These are phyloP conservation scores for Candida sp. DNA, from an alignment of 1,139 yeast genomes.

Conservation along the genomic window DNA sequence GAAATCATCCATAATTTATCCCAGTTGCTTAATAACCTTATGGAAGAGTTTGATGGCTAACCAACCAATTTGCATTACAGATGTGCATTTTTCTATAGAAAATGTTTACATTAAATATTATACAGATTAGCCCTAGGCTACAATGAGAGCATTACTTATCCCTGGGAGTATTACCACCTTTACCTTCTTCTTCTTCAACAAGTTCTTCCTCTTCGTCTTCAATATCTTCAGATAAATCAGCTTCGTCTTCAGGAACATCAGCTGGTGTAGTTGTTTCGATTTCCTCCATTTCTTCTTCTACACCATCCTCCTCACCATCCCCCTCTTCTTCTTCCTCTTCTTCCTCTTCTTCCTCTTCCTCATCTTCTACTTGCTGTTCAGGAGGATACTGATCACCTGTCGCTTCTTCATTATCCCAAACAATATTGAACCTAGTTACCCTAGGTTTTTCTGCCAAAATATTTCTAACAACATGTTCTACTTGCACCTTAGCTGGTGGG, in stretches of 20 bases:
- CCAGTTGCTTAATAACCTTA: conserved; percentile 26
- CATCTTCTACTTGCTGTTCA: conserved; percentile 42
- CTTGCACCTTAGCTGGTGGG: conserved; percentile 92
- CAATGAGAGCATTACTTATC: conserved; percentile 7
- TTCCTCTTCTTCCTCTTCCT: conserved; percentile 52
- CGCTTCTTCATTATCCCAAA: conserved; percentile 79
- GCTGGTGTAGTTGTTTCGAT: conserved; percentile 23
- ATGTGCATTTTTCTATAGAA: neutral
- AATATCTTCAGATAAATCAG: conserved; percentile 30
- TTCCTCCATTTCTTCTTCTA: conserved; percentile 47
- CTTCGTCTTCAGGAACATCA: conserved; percentile 31
- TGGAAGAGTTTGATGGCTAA: conserved; percentile 10
- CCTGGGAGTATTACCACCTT: conserved; percentile 16
- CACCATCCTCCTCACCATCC: conserved; percentile 52
- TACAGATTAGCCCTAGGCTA: neutral
- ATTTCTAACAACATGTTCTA: conserved; percentile 91
- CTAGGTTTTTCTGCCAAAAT: conserved; percentile 96
- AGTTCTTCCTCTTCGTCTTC: conserved; percentile 39
- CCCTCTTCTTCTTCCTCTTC: conserved; percentile 60
- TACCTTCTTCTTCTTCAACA: conserved; percentile 9
- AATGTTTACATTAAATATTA: neutral
- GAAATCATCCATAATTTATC: conserved; percentile 28
- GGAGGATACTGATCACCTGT: conserved; percentile 72
- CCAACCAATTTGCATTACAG: neutral
- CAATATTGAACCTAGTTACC: conserved; percentile 93